These are phyloP conservation scores for Mucor velutinosus DNA, from an alignment of 371 early-diverging fungal genomes.

Conservation along the genomic window DNA sequence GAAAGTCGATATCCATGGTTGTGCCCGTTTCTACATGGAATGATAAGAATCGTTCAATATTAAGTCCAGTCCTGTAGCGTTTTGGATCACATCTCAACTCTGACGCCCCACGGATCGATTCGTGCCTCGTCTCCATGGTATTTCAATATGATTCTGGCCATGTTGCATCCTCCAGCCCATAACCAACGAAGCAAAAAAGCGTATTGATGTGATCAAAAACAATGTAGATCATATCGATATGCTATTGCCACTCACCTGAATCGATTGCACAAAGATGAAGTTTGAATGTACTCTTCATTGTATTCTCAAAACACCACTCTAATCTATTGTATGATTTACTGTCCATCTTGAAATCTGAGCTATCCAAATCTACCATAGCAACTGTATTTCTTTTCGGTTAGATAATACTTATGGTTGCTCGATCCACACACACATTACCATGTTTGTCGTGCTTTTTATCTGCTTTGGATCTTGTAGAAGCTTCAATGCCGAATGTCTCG, in stretches of 20 bases:
- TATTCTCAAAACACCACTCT: slow-evolving; percentile 61
- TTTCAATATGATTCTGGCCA: no score
- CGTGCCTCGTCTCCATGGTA: no score
- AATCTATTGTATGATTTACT: slow-evolving; percentile 54
- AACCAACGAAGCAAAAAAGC: no score
- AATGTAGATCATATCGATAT: not conserved
- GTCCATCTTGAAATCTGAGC: slow-evolving; percentile 43
- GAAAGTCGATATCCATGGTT: slow-evolving; percentile 37
- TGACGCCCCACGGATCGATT: no score
- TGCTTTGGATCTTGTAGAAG: slow-evolving; percentile 30
- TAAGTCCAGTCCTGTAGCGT: no score
- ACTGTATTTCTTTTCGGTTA: slow-evolving; percentile 27
- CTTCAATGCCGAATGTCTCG: slow-evolving; percentile 59
- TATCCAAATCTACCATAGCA: slow-evolving; percentile 45
- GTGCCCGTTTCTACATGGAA: slow-evolving; percentile 26
- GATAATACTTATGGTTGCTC: not conserved
- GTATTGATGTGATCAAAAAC: no score
- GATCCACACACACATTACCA: slow-evolving; percentile 30
- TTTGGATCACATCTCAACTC: no score
- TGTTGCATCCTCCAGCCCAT: no score
- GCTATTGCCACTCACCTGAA: slow-evolving; percentile 25
- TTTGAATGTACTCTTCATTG: slow-evolving; percentile 39
- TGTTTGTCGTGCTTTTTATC: slow-evolving; percentile 51
- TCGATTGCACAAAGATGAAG: slow-evolving; percentile 49
- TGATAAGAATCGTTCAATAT: not conserved